Base-by-base conservation (phyloP, 2,329 filamentous ascomycete species). In the Aspergillus tubingensis region DNA sequence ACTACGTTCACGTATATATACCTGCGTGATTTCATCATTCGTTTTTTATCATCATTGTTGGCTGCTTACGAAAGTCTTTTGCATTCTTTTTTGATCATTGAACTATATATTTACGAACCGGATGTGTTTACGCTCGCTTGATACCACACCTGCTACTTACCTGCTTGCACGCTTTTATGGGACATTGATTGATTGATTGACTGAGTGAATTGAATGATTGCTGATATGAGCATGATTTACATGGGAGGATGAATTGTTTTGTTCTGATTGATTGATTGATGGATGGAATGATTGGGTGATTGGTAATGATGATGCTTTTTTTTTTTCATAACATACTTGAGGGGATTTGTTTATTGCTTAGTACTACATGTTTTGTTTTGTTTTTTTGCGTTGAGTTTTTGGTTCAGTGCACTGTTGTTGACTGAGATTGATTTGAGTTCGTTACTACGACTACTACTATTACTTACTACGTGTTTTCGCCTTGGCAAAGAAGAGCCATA, bases 1-100 rank as follows among this genome's bases (percentile, higher is more conserved):
- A 36, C 32, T 30, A 54, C 23, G 6, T 36, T 39, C 50, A 54
- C 52, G 52, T 54, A 54, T 47, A 54, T 54, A 54, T 54, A 47
- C 27, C 38, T 44, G 52, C 50, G 39, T 32, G 39, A 44, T 54
- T 54, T 44, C 15, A 44, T 23, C 43, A 8, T 47, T 54, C 15
- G 10, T 32, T 54, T n/a, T 27, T 27, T 8, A 27, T 8, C 25
- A 27, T 17, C 13, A 19, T 50, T 52, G n/a, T 50, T 30, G 41
- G 41, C 41, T 44, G 30, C 25, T 36, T 36, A 13, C 11, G 32
- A 27, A 50, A 30, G 23, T 17, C 8, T 50, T 27, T 27, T 30
- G 47, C 47, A 50, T 50, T 50, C 47, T 30, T 30, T 44, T 13
- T 13, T 5, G 2, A 10, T 30, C 7, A 25, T 25, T 8, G 7